Percentiles rank a stretch among this genome's conserved stretches.
phyloP scores from a whole-genome alignment of 148 eudicot genomes.

The Rhododendron ferrugineum region DNA sequence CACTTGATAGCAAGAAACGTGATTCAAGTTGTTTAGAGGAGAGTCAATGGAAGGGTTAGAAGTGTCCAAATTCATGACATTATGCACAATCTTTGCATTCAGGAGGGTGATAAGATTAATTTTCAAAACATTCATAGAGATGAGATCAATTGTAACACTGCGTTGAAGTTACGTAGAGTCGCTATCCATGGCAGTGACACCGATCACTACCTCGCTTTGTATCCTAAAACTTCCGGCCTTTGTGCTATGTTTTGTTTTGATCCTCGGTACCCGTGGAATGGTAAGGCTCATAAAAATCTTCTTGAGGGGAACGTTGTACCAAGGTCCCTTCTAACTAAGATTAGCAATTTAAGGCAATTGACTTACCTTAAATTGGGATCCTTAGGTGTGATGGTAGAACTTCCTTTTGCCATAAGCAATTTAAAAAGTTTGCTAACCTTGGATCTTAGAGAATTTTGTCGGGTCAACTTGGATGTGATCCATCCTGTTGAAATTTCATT shows the following conservation, averaged over 20 bases:
- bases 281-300: too few species aligned
- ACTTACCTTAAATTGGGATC: too few species aligned
- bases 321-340: too few species aligned
- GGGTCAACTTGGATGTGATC: too few species aligned
- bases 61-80: background rate
- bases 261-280: background rate
- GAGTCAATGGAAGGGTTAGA: background rate
- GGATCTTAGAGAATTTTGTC: too few species aligned
- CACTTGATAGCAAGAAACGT: background rate
- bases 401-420: too few species aligned
- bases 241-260: background rate
- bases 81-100: background rate
- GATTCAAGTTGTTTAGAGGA: background rate
- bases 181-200: background rate
- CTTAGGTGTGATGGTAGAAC: too few species aligned
- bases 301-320: too few species aligned
- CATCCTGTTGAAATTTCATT: background rate
- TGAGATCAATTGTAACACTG: background rate
- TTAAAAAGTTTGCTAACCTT: too few species aligned
- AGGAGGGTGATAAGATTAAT: background rate
- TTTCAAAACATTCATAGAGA: background rate
- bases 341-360: too few species aligned
- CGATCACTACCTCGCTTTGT: background rate
- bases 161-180: background rate
- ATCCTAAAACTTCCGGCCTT: background rate